phyloP scores from a whole-genome alignment of 2,329 filamentous ascomycete genomes.

The Lachnellula cervina region DNA sequence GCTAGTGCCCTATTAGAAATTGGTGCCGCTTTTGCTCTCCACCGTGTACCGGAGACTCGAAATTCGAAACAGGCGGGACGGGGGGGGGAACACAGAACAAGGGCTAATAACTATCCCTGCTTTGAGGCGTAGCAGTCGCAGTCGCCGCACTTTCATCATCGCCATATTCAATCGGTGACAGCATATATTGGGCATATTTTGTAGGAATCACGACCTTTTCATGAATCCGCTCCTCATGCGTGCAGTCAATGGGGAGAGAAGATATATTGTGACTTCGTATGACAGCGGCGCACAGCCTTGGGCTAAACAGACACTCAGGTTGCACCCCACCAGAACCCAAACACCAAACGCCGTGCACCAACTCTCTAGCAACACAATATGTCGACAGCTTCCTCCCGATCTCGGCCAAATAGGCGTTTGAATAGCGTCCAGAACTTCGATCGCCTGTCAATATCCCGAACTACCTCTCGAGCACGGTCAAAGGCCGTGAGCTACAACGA shows the following conservation, averaged over 20 bases:
- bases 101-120: not conserved
- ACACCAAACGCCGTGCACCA: not conserved
- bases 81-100: too few species aligned
- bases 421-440: constrained; percentile 27
- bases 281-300: not conserved
- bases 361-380: constrained; percentile 15
- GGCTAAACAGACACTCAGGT: not conserved
- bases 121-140: not conserved
- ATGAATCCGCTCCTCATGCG: not conserved
- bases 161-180: not conserved
- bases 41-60: too few species aligned
- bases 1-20: too few species aligned
- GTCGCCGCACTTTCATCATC: not conserved
- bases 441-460: constrained; percentile 24
- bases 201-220: not conserved
- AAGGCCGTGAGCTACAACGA: constrained; percentile 63
- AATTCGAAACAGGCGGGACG: too few species aligned
- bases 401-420: constrained; percentile 27
- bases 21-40: too few species aligned
- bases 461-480: constrained; percentile 41
- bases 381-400: constrained; percentile 28
- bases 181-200: not conserved
- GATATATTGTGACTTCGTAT: not conserved
- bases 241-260: not conserved
- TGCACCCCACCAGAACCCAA: constrained; percentile 3